Percentiles rank a stretch among this genome's conserved stretches.
Conservation (phyloP, 331 rosid genomes). For the Acacia pycnantha region DNA sequence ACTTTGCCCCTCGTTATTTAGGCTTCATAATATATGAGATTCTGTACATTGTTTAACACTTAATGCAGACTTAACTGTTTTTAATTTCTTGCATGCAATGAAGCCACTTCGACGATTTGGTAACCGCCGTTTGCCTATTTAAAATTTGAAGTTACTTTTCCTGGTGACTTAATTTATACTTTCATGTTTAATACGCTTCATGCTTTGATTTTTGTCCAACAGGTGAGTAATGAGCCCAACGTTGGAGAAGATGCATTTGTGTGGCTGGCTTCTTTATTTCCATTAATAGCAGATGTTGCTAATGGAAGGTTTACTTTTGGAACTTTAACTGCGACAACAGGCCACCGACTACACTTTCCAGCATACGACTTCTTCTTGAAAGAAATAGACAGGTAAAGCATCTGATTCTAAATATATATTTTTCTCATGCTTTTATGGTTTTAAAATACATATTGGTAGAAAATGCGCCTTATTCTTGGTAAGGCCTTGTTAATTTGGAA, state of each 20-base stretch:
- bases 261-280: slow-evolving; percentile 80
- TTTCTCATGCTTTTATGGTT: slow-evolving; percentile 15
- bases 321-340: slow-evolving; percentile 73
- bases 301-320: slow-evolving; percentile 85
- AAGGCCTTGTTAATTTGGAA: neutral
- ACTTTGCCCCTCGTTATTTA: neutral
- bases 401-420: neutral
- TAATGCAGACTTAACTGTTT: neutral
- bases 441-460: neutral
- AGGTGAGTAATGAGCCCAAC: slow-evolving; percentile 62
- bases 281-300: slow-evolving; percentile 64
- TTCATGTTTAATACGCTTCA: slow-evolving; percentile 7
- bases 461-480: neutral
- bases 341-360: slow-evolving; percentile 76
- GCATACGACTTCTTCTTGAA: slow-evolving; percentile 71
- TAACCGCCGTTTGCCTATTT: neutral
- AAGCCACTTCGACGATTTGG: neutral
- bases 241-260: slow-evolving; percentile 94
- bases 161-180: neutral
- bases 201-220: slow-evolving; percentile 10
- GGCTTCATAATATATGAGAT: neutral
- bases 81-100: neutral
- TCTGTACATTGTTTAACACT: neutral
- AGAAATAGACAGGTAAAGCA: slow-evolving; percentile 68
- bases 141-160: slow-evolving; percentile 1